Evolutionary conservation across 1,284 basidiomycete species (phyloP), one percentile per base, ranked within the genome.

Genomic region (Ganoderma lucidum): DNA sequence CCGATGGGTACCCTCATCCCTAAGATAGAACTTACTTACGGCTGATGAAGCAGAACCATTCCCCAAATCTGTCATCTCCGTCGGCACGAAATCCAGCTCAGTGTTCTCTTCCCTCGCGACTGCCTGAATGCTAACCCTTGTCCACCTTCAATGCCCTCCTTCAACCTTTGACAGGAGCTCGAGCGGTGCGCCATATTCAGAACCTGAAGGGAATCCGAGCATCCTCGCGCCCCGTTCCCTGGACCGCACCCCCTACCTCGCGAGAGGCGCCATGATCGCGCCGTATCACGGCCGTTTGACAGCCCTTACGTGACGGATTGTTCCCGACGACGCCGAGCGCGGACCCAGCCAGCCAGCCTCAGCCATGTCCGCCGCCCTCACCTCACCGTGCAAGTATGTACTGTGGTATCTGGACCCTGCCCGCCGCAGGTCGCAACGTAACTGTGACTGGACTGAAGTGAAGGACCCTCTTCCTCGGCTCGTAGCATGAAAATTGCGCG

Each of bases 191-290:
- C 59, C 14, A 15, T 28, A 15, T 15, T 10, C 41, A 41, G 37
- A 61, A 14, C 39, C 41, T 28, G 37, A 61, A 12, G 19, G 39
- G 23, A 23, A 42, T 28, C 39, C 41, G 39, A 41, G 14, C 12
- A 42, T 61, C 59, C n/a, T 61, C 14, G 59, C 39, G 59, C 28
- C 59, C 35, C 19, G 19, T 59, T 39, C 35, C 32, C 32, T 37
- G 56, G 32, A 42, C 59, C n/a, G n/a, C 10, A 3, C 37, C 8
- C 23, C 37, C 59, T 28, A 6, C 53, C 30, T 30, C 23, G n/a
- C 59, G 14, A 23, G 59, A 61, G 39, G 59, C 59, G 59, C 59
- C 44, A 61, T 42, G 59, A 28, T 6, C 37, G 59, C 59, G 59
- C 59, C 59, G 23, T 39, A 23, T 3, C 41, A 41, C 23, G n/a